Percentiles rank a stretch among this genome's conserved stretches.
Conservation (phyloP, 2,329 filamentous ascomycete genomes). For the Monilinia laxa region DNA sequence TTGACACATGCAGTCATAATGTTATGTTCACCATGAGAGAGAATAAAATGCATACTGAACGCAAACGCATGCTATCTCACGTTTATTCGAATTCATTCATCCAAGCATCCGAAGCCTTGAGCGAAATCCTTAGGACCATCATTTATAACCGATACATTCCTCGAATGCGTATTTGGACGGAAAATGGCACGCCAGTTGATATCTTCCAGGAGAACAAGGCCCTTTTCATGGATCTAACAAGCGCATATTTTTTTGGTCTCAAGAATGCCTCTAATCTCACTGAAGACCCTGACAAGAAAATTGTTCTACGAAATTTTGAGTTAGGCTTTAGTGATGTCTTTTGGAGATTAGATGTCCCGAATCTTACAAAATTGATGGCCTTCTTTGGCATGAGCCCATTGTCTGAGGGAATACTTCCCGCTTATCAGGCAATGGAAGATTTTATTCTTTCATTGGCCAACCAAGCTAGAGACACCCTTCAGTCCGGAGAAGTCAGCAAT, state of each 20-base stretch:
- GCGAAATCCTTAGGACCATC: background rate
- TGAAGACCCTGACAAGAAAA: background rate
- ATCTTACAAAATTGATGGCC: background rate
- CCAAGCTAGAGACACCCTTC: background rate
- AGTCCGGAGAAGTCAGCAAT: background rate
- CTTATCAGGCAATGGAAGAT: background rate
- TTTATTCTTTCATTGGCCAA: background rate
- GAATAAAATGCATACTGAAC: background rate
- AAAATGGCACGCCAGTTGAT: background rate
- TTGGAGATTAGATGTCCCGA: background rate
- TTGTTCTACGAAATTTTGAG: background rate
- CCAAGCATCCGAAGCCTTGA: background rate
- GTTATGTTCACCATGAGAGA: slow-evolving; percentile 6
- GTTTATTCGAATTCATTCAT: slow-evolving; percentile 18
- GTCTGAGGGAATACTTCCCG: background rate
- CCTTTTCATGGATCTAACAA: slow-evolving; percentile 12
- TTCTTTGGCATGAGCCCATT: background rate
- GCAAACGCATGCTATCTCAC: slow-evolving; percentile 1
- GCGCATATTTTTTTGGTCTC: background rate
- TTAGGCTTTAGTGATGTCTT: background rate
- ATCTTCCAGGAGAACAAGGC: slow-evolving; percentile 5
- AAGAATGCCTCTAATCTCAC: background rate
- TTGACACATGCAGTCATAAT: background rate
- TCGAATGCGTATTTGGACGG: background rate
- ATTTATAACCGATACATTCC: background rate